A percentile compares a stretch with the other conserved stretches of the same genome.
Evolutionary conservation across 495 filamentous ascomycete species (phyloP).

Genomic region (Podospora pseudocomata): DNA sequence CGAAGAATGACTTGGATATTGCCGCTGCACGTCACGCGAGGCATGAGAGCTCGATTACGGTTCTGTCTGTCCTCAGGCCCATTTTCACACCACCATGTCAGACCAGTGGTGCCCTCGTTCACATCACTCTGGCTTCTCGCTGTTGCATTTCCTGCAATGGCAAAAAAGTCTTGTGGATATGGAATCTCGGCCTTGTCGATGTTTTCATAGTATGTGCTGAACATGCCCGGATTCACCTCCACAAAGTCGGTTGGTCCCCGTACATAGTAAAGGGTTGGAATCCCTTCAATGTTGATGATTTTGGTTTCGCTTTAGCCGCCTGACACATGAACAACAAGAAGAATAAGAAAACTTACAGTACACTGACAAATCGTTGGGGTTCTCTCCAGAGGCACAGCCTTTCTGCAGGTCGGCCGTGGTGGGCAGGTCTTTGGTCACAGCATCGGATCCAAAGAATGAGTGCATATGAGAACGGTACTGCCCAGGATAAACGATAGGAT

Average conservation of each 20-base stretch:
- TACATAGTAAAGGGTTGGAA: constrained; percentile 37
- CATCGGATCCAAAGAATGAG: constrained; percentile 38
- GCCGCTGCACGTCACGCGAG: constrained; percentile 31
- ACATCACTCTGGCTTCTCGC: constrained; percentile 33
- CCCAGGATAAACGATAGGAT: constrained; percentile 36
- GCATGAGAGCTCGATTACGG: constrained; percentile 32
- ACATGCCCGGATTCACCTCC: constrained; percentile 35
- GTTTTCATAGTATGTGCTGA: constrained; percentile 56
- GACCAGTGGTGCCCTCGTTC: constrained; percentile 31
- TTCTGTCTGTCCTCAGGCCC: constrained; percentile 33
- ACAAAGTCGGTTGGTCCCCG: constrained; percentile 33
- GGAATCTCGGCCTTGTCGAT: constrained; percentile 82
- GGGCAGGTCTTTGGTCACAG: constrained; percentile 35
- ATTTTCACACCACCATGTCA: constrained; percentile 41
- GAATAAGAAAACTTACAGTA: constrained; percentile 23
- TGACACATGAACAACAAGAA: too few species aligned
- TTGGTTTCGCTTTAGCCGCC: background rate
- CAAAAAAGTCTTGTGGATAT: constrained; percentile 52
- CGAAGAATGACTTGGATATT: constrained; percentile 36
- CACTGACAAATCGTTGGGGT: constrained; percentile 37
- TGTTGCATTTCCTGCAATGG: constrained; percentile 34
- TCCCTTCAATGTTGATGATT: constrained; percentile 14
- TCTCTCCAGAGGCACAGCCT: constrained; percentile 38
- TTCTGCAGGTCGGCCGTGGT: constrained; percentile 36
- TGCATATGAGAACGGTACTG: constrained; percentile 39